Evolutionary conservation across 768 basidiomycete genomes (phyloP).

Genomic region (Chiua virens): DNA sequence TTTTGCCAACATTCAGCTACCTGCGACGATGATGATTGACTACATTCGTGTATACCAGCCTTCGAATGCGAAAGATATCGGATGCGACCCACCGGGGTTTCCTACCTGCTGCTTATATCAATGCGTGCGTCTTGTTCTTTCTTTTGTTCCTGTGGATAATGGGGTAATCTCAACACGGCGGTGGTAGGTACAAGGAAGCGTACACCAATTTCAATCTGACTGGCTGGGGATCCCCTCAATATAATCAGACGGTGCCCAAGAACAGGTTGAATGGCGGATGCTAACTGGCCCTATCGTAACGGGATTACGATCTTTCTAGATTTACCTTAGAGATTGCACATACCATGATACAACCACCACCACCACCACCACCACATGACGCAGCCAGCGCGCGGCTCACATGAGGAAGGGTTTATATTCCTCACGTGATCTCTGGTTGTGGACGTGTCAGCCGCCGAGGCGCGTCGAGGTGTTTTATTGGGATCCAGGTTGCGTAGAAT

Average conservation of each 20-base stretch:
- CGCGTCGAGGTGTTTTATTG: constrained; percentile 13
- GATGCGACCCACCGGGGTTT: constrained; percentile 68
- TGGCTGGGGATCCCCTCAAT: constrained; percentile 40
- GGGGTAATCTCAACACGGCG: not conserved
- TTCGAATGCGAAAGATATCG: constrained; percentile 47
- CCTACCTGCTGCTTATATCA: constrained; percentile 80
- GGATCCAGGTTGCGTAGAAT: constrained; percentile 8
- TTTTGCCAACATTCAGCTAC: constrained; percentile 51
- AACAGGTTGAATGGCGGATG: constrained; percentile 42
- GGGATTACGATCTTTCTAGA: constrained; percentile 5
- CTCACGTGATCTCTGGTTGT: constrained; percentile 29
- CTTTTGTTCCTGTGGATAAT: not conserved
- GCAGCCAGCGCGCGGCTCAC: too few relatives aligned
- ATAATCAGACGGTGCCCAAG: constrained; percentile 58
- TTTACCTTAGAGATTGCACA: not conserved
- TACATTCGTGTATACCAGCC: constrained; percentile 79
- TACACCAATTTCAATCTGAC: constrained; percentile 48
- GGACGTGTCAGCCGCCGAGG: constrained; percentile 29
- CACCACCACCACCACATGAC: too few relatives aligned
- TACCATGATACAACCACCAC: too few relatives aligned
- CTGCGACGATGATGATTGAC: constrained; percentile 69
- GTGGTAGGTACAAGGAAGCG: constrained; percentile 39
- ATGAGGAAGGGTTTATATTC: constrained; percentile 25
- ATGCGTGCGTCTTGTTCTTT: constrained; percentile 44
- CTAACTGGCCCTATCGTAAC: constrained; percentile 8